These are phyloP conservation scores for Nidularia pulvinata DNA, from an alignment of 768 basidiomycete genomes.

Conservation along the genomic window DNA sequence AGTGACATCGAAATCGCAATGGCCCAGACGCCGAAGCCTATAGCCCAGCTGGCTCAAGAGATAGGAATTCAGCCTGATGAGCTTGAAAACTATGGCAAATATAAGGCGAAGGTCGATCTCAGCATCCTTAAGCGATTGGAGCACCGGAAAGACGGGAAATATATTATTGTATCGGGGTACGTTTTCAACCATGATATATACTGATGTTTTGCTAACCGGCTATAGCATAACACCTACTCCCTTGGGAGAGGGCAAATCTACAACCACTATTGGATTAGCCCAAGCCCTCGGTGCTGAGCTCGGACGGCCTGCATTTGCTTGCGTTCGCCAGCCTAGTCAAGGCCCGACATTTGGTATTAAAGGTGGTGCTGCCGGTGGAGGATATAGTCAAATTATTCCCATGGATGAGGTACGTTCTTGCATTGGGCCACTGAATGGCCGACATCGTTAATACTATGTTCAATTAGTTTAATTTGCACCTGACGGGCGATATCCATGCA, in stretches of 20 bases:
- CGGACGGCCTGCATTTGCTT: slow-evolving; percentile 91
- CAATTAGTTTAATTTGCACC: slow-evolving; percentile 88
- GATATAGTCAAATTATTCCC: slow-evolving; percentile 98
- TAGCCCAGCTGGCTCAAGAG: slow-evolving; percentile 83
- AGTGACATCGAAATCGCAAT: slow-evolving; percentile 96
- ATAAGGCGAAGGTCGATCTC: slow-evolving; percentile 97
- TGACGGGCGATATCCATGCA: slow-evolving; percentile 98
- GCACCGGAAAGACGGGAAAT: slow-evolving; percentile 91
- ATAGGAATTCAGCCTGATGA: slow-evolving; percentile 87
- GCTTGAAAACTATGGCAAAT: slow-evolving; percentile 92
- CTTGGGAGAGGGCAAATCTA: slow-evolving; percentile 97
- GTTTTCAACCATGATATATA: slow-evolving; percentile 10
- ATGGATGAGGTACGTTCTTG: slow-evolving; percentile 83
- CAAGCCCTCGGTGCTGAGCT: slow-evolving; percentile 97
- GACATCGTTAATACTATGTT: slow-evolving; percentile 4
- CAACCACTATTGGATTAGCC: slow-evolving; percentile 95
- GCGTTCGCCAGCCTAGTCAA: slow-evolving; percentile 97
- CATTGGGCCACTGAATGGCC: slow-evolving; percentile 6
- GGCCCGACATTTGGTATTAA: slow-evolving; percentile 99
- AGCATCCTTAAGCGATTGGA: slow-evolving; percentile 81
- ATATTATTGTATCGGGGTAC: slow-evolving; percentile 93
- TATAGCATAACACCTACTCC: slow-evolving; percentile 93
- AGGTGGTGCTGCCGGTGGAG: slow-evolving; percentile 97
- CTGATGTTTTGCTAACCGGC: slow-evolving; percentile 7
- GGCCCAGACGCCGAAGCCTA: slow-evolving; percentile 91